Conservation (phyloP, 1,139 yeast species). For the Pichia sp. region DNA sequence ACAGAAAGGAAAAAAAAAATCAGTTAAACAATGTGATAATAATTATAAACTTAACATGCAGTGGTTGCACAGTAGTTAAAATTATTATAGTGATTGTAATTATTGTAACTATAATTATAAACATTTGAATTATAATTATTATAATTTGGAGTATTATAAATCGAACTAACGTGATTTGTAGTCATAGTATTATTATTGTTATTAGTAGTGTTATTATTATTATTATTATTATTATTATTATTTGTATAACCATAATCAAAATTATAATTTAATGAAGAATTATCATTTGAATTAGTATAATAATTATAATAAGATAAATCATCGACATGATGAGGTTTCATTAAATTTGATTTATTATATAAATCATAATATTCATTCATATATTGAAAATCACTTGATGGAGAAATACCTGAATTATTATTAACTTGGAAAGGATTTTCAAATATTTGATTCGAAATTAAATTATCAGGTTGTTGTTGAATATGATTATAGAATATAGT, state of each 20-base stretch:
- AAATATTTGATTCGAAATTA: slow-evolving; percentile 17
- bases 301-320: not conserved
- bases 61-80: slow-evolving; percentile 16
- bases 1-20: not conserved
- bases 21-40: not conserved
- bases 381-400: not conserved
- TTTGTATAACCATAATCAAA: not conserved
- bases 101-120: not conserved
- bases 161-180: not conserved
- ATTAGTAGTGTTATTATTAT: too few species aligned
- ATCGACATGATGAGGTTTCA: not conserved
- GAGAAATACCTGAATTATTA: slow-evolving; percentile 8
- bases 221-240: not conserved
- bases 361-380: not conserved
- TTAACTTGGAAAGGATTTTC: slow-evolving; percentile 23
- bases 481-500: not conserved
- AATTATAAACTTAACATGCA: slow-evolving; percentile 14
- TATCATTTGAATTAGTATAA: not conserved
- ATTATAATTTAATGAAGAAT: not conserved
- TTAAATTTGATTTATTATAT: not conserved
- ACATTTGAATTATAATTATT: not conserved
- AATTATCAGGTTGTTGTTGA: not conserved
- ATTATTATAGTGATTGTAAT: not conserved
- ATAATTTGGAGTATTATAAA: not conserved
- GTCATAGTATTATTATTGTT: not conserved